A percentile compares a stretch with the other conserved stretches of the same genome.
Conservation (phyloP, 2,329 filamentous ascomycete genomes). For the Botryotinia calthae region DNA sequence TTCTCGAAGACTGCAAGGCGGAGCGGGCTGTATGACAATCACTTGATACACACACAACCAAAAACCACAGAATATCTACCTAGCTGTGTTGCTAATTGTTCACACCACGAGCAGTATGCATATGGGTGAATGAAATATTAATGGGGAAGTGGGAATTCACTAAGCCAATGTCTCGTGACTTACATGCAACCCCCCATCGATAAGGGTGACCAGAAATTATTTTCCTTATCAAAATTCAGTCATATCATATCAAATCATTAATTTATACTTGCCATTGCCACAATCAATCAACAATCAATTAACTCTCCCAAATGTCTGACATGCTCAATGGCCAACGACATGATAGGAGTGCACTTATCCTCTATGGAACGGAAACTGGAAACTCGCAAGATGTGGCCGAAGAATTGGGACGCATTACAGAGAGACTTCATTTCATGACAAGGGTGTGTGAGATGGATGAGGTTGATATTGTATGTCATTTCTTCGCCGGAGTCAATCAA, state of each 20-base stretch:
- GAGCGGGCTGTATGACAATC: too few species aligned
- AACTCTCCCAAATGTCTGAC: slow-evolving; percentile 1
- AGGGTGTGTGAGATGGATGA: slow-evolving; percentile 72
- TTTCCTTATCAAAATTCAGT: background rate
- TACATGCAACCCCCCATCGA: too few species aligned
- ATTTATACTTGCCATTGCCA: background rate
- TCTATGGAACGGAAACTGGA: slow-evolving; percentile 94
- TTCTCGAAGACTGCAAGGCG: background rate
- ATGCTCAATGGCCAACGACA: slow-evolving; percentile 29
- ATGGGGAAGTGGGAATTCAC: background rate
- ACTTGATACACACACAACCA: background rate
- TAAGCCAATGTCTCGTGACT: background rate
- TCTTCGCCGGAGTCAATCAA: background rate
- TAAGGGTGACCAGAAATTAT: slow-evolving; percentile 3
- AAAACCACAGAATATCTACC: background rate
- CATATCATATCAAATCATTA: background rate
- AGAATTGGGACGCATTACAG: slow-evolving; percentile 71
- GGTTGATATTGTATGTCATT: slow-evolving; percentile 65
- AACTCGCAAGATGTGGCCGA: slow-evolving; percentile 89
- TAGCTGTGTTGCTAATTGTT: background rate
- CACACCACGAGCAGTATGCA: background rate
- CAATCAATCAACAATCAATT: background rate
- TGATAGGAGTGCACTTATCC: slow-evolving; percentile 60
- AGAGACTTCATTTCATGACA: slow-evolving; percentile 76
- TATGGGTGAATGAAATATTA: background rate